Evolutionary conservation across 306 rosid species (phyloP), one percentile per base, ranked within the genome.

Genomic region (Styphnolobium japonicum): DNA sequence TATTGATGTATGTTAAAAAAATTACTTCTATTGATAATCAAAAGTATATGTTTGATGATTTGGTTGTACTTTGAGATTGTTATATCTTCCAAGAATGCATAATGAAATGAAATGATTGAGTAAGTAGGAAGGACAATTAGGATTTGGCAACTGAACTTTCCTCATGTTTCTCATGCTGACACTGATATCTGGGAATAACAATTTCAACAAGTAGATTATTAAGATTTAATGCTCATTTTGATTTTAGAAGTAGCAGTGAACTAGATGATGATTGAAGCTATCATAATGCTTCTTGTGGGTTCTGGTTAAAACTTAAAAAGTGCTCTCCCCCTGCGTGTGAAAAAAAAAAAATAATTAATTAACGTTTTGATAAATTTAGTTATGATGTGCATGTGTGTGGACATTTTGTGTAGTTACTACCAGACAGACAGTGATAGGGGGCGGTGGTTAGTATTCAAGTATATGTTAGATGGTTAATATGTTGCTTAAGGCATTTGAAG

Each of bases 1-100:
- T 80, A 84, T 93, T 7, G 93, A 93, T 70, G 98, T 93, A 88
- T 73, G 97, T 91, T 14, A 48, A 61, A 73, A 36, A 21, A 64
- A 52, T 55, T 61, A 18, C 83, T 75, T 82, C 53, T 80, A 43
- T 52, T 64, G 43, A 51, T 73, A 21, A 45, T 70, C 48, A 11
- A 3, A 22, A 21, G 45, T 64, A 27, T 19, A 62, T 45, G 31
- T 34, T 72, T 52, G 34, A 49, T 71, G 19, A 10, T 66, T 67
- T 45, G 68, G 22, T 37, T 42, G 12, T 67, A 40, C 64, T 69
- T 68, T 71, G 53, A 65, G 58, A 65, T 53, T 37, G 55, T 57
- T 18, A 15, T 78, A 70, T 66, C 45, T 31, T 48, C 62, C 45
- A 40, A 31, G 52, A 57, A 34, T 40, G 34, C 73, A n/a, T 51